Percentiles rank a stretch among this genome's conserved stretches.
phyloP scores from a whole-genome alignment of 2,329 filamentous ascomycete species.

The Raffaelea arxii region DNA sequence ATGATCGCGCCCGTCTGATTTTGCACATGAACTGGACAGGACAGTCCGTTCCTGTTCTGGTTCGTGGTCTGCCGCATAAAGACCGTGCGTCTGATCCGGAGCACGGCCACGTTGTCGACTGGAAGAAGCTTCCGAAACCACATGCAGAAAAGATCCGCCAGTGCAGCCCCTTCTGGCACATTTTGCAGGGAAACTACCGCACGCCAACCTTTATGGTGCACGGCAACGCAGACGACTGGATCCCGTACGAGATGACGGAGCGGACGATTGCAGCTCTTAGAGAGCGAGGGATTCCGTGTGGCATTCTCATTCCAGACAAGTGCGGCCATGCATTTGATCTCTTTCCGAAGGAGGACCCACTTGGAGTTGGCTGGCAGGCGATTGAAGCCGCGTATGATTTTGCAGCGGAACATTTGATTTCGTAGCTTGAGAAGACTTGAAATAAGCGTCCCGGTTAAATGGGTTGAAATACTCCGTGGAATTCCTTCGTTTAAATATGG shows the following conservation, averaged over 20 bases:
- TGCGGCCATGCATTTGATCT: not conserved
- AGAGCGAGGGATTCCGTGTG: not conserved
- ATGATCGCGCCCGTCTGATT: not conserved
- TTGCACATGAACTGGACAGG: conserved; percentile 2
- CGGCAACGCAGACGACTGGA: not conserved
- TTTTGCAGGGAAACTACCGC: not conserved
- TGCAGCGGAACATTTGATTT: not conserved
- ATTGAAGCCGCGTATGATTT: not conserved
- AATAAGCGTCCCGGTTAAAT: too few species aligned
- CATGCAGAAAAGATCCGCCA: not conserved
- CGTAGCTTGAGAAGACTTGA: too few species aligned
- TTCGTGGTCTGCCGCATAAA: not conserved
- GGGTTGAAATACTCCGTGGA: too few species aligned
- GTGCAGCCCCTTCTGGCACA: not conserved
- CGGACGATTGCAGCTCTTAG: not conserved
- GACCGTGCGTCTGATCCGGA: not conserved
- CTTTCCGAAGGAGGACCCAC: not conserved
- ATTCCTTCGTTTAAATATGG: too few species aligned
- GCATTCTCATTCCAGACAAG: not conserved
- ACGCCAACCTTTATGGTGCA: not conserved
- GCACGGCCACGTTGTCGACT: not conserved
- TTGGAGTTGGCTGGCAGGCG: not conserved
- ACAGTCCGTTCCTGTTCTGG: not conserved
- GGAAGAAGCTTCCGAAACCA: not conserved
- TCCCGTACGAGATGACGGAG: not conserved